These are phyloP conservation scores for Populus ilicifolia DNA, from an alignment of 345 rosid genomes.

Conservation along the genomic window DNA sequence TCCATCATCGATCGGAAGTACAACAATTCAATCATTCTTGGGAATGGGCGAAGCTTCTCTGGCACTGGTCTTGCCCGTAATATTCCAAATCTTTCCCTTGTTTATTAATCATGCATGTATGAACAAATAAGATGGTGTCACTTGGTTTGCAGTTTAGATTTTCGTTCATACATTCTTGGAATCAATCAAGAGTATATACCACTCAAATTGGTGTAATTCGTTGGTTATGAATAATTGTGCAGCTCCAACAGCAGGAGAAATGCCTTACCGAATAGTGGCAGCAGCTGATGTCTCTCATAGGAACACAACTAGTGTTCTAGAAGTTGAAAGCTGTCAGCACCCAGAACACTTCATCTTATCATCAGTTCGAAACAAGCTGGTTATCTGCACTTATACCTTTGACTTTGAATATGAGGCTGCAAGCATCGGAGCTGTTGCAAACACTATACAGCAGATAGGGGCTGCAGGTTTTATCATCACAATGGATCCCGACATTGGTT, in stretches of 20 bases:
- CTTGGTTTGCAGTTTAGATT: background rate
- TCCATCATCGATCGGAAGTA: conserved; percentile 43
- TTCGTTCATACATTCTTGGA: background rate
- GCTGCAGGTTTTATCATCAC: conserved; percentile 48
- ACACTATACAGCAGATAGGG: conserved; percentile 37
- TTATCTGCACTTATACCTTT: conserved; percentile 41
- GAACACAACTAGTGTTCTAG: conserved; percentile 22
- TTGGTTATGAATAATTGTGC: conserved; percentile 2
- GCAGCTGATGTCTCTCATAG: conserved; percentile 41
- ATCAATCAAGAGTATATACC: background rate
- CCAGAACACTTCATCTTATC: conserved; percentile 33
- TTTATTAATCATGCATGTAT: background rate
- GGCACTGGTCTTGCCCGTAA: conserved; percentile 47
- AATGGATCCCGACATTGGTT: conserved; percentile 38
- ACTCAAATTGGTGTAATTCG: background rate
- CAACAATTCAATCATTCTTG: conserved; percentile 29
- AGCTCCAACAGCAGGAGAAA: conserved; percentile 43
- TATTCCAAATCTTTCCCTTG: background rate
- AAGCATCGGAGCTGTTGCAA: conserved; percentile 37
- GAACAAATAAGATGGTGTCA: background rate
- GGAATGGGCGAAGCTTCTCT: conserved; percentile 35
- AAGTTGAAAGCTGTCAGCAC: conserved; percentile 39
- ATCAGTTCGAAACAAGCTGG: conserved; percentile 32
- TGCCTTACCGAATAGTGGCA: conserved; percentile 29
- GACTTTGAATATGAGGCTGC: conserved; percentile 36